Base-by-base conservation (phyloP, 1,139 yeast genomes). In the Hyphopichia khmerensis region DNA sequence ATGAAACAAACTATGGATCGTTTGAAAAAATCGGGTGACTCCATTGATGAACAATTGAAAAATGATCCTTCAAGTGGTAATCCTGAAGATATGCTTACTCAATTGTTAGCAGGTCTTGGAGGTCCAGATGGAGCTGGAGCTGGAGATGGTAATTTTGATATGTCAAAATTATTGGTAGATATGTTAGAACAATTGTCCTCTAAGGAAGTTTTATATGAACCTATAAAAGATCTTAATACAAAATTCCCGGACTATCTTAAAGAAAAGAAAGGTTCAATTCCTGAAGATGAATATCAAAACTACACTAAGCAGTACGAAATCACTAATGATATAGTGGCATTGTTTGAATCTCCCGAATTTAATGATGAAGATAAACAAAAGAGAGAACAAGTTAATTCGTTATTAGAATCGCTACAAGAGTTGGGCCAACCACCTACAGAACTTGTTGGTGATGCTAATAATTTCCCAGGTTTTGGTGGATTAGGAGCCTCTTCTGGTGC, bases 341-440 rank as follows among this genome's bases (percentile, higher is more conserved):
- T 79, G 13, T 85, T 83, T 56, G 91, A 87, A 48, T 65, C 70
- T 10, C 67, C 75, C 0, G 69, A 64, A 39, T 85, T 80, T 54
- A 63, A 67, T 39, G 87, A 84, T 48, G 73, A 72, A 11, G 72
- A 76, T 47, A 64, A 65, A 42, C 67, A 65, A 40, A 72, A 79
- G 59, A 68, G 85, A 58, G 78, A 78, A 43, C 69, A 71, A 50
- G 72, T 85, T 45, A 75, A 82, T 53, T 46, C 65, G 9, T 75
- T 82, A 48, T 67, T 90, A 53, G 95, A 87, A 49, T 69, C 77
- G 13, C 79, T 87, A 62, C 90, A 87, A 54, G 91, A 84, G 43
- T 69, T 88, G 39, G 97, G 98, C 0, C 87, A 89, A 55, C 96
- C 96, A 1, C 99, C 99, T 3, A 65, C 77, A 23, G 95, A 87